Evolutionary conservation across 2,329 filamentous ascomycete species (phyloP), one percentile per base, ranked within the genome.

Genomic region (Colletotrichum sp.): DNA sequence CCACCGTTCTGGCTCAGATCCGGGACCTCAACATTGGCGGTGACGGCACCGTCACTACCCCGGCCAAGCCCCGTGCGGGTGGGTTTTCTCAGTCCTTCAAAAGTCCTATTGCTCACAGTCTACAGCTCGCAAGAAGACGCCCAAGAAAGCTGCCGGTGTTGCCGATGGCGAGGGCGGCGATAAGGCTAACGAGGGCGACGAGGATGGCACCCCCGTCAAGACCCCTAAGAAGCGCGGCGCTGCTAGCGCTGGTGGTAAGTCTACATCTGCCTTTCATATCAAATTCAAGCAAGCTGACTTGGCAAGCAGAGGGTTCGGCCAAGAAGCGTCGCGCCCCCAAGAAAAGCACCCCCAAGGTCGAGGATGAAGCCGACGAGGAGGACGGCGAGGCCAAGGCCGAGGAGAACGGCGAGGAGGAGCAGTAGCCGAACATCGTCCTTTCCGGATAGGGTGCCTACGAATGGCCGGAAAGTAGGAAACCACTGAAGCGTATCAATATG

Each of bases 341-440:
- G 60, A 80, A 81, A 77, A 16, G 52, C 10, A 32, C 56, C 3
- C 56, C 38, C 28, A 77, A 77, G 69, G 67, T 76, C 30, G 73
- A 77, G 62, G 55, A 58, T 4, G 71, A 73, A 8, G 48, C 66
- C 12, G 64, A 73, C 10, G 48, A 48, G 3, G 58, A 75, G 62
- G 21, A 12, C 24, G 61, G 48, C 21, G 32, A 30, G 6, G 56
- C 43, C 32, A 28, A n/a, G 21, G 43, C 77, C 30, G 66, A 30
- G 38, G 83, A 85, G 21, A 86, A 87, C 76, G 82, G 85, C 68
- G 83, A 88, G 66, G 84, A 85, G 36, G 85, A 87, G 38, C 85
- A 87, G 76, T 67, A 48, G 18, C 12, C 36, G 8, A 28, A 16
- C 15, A 58, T 13, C 43, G 43, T 13, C n/a, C 43, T 52, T 21